Conservation (phyloP, 768 basidiomycete species). For the Rubroboletus satanas region DNA sequence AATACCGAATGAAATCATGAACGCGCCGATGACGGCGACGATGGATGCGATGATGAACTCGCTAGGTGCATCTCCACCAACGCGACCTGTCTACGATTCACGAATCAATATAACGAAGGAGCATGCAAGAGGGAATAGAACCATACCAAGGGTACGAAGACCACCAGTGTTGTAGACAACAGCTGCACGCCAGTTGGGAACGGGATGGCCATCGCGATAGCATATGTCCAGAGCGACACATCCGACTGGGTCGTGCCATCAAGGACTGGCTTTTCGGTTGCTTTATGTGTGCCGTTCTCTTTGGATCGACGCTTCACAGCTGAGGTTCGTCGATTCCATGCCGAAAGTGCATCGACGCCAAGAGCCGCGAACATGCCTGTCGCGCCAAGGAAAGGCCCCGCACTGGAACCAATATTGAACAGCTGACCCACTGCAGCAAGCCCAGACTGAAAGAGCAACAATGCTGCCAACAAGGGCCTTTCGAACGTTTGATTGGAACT, state of each 20-base stretch:
- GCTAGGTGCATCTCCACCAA: conserved; percentile 77
- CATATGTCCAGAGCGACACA: conserved; percentile 61
- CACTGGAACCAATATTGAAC: conserved; percentile 70
- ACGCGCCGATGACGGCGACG: conserved; percentile 52
- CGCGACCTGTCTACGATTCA: conserved; percentile 64
- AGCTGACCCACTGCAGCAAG: conserved; percentile 60
- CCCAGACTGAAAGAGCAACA: conserved; percentile 57
- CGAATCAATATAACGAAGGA: conserved; percentile 2
- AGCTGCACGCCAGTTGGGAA: conserved; percentile 57
- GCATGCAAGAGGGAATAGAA: not conserved
- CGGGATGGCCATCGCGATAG: conserved; percentile 52
- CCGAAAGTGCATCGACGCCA: conserved; percentile 46
- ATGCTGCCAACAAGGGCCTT: conserved; percentile 53
- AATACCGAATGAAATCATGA: conserved; percentile 54
- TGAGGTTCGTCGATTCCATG: conserved; percentile 19
- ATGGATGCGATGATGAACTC: conserved; percentile 87
- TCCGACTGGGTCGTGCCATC: conserved; percentile 21
- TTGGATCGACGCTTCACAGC: not conserved
- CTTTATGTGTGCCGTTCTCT: conserved; percentile 1
- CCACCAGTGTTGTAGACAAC: conserved; percentile 61
- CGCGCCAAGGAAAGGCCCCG: conserved; percentile 63
- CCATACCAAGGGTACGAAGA: conserved; percentile 84
- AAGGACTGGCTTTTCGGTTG: not conserved
- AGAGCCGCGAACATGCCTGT: conserved; percentile 55
- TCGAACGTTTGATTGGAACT: conserved; percentile 43